Conservation (phyloP, 2,329 filamentous ascomycete species). For the Domatiomyces globalis region DNA sequence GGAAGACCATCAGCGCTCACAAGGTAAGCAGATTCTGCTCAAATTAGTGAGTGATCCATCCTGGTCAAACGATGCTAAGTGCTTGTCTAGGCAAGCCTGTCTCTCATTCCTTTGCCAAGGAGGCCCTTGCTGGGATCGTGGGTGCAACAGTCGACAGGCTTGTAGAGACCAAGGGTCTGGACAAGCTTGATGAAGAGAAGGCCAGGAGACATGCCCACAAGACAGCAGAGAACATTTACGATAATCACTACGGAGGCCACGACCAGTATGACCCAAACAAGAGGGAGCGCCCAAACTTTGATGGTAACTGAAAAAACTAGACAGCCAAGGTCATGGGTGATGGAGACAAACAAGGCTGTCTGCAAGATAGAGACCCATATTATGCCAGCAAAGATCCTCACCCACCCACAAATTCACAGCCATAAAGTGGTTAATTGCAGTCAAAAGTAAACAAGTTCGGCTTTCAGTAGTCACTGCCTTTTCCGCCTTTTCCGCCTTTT, state of each 20-base stretch:
- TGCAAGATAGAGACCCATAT: background rate
- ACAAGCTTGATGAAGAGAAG: slow-evolving; percentile 43
- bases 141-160: slow-evolving; percentile 65
- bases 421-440: too few relatives aligned
- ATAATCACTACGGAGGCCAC: slow-evolving; percentile 43
- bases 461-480: too few relatives aligned
- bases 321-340: background rate
- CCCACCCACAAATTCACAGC: too few relatives aligned
- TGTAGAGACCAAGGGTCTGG: slow-evolving; percentile 54
- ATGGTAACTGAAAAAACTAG: slow-evolving; percentile 9
- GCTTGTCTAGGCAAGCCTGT: slow-evolving; percentile 47
- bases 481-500: too few relatives aligned
- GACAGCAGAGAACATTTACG: slow-evolving; percentile 47
- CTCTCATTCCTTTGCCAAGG: slow-evolving; percentile 62
- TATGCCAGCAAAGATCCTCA: too few relatives aligned
- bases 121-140: slow-evolving; percentile 56
- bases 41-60: background rate
- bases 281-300: slow-evolving; percentile 23
- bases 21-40: slow-evolving; percentile 37
- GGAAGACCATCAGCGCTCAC: slow-evolving; percentile 57
- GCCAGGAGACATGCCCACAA: slow-evolving; percentile 46
- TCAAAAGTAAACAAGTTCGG: too few relatives aligned
- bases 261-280: slow-evolving; percentile 41
- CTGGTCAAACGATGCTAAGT: background rate
- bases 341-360: background rate